Conservation (phyloP, 2,329 filamentous ascomycete species). For the Pleoardoris graminearum region DNA sequence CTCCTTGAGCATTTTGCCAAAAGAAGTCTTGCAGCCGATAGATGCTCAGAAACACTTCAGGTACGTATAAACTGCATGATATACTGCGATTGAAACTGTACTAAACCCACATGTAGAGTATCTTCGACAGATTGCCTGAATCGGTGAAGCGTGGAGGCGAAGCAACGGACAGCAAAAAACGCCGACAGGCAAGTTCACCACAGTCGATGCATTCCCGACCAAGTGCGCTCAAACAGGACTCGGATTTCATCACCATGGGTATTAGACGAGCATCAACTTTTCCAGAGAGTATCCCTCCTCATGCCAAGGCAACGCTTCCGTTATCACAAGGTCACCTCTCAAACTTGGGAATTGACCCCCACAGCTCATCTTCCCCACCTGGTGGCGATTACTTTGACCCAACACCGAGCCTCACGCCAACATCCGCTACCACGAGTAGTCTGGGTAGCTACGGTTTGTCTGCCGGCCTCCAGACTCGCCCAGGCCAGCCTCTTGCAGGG, state of each 20-base stretch:
- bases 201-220: conserved; percentile 32
- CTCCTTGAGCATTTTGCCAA: conserved; percentile 78
- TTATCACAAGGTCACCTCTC: conserved; percentile 35
- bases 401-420: conserved; percentile 38
- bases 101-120: conserved; percentile 55
- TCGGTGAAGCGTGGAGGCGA: conserved; percentile 58
- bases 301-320: conserved; percentile 32
- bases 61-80: conserved; percentile 54
- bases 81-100: no score
- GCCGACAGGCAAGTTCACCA: conserved; percentile 44
- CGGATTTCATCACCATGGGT: conserved; percentile 23
- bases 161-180: conserved; percentile 40
- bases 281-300: conserved; percentile 36
- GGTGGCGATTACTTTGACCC: conserved; percentile 36
- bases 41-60: conserved; percentile 76
- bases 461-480: conserved; percentile 29
- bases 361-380: conserved; percentile 30
- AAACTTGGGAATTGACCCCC: conserved; percentile 34
- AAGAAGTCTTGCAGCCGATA: conserved; percentile 85
- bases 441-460: conserved; percentile 31
- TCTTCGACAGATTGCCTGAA: conserved; percentile 84
- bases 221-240: conserved; percentile 29
- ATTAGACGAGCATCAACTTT: conserved; percentile 43
- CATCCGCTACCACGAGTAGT: conserved; percentile 35
- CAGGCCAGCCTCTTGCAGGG: conserved; percentile 31